phyloP scores from a whole-genome alignment of 768 basidiomycete species.

The Hericium rajendrae region DNA sequence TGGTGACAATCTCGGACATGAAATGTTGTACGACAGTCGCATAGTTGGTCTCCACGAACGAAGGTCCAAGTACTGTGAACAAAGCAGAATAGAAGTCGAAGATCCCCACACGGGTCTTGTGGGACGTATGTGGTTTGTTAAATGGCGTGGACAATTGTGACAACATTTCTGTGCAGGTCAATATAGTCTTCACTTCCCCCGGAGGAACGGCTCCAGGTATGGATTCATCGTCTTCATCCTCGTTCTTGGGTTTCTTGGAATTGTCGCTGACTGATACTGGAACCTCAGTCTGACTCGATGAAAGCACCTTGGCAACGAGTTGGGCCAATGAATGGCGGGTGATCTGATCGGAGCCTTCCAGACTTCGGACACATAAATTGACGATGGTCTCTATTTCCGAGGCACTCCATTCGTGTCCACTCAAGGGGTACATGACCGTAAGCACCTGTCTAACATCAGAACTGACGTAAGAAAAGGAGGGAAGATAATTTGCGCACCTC shows the following conservation, averaged over 20 bases:
- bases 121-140: slow-evolving; percentile 60
- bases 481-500: slow-evolving; percentile 37
- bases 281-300: slow-evolving; percentile 70
- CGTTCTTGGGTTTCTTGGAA: slow-evolving; percentile 47
- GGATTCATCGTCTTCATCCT: slow-evolving; percentile 51
- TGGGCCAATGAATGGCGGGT: slow-evolving; percentile 74
- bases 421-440: slow-evolving; percentile 48
- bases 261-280: slow-evolving; percentile 34
- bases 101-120: slow-evolving; percentile 73
- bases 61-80: slow-evolving; percentile 61
- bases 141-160: slow-evolving; percentile 68
- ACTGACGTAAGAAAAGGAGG: not conserved
- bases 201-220: slow-evolving; percentile 34
- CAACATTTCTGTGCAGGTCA: slow-evolving; percentile 75
- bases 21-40: slow-evolving; percentile 70
- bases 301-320: slow-evolving; percentile 76
- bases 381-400: slow-evolving; percentile 75
- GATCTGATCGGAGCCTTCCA: slow-evolving; percentile 77
- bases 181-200: slow-evolving; percentile 57
- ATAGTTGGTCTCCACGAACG: slow-evolving; percentile 80
- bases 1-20: slow-evolving; percentile 65
- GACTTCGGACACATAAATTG: slow-evolving; percentile 51
- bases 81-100: slow-evolving; percentile 83
- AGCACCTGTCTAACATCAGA: slow-evolving; percentile 34
- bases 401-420: slow-evolving; percentile 44